Conservation (phyloP, 192 early-diverging fungal species). For the Spinellus fusiger region DNA sequence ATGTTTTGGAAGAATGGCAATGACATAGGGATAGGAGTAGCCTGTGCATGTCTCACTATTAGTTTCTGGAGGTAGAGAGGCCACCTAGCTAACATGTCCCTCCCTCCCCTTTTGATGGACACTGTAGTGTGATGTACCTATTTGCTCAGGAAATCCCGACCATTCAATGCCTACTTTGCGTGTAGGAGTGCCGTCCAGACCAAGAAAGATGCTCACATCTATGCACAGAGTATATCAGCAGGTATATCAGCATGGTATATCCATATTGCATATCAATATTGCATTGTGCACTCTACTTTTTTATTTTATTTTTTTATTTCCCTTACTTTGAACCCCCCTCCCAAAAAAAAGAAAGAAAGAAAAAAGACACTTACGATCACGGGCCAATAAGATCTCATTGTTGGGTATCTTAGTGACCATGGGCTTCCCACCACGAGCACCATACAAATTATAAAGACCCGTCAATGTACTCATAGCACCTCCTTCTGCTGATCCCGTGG, state of each 20-base stretch:
- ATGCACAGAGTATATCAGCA: no score
- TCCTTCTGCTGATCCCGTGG: slow-evolving; percentile 31
- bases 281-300: slow-evolving; percentile 10
- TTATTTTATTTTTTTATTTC: no score
- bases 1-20: slow-evolving; percentile 58
- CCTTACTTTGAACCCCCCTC: no score
- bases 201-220: slow-evolving; percentile 57
- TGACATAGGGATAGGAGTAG: slow-evolving; percentile 65
- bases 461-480: slow-evolving; percentile 41
- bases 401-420: slow-evolving; percentile 58
- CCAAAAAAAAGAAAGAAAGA: no score
- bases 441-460: slow-evolving; percentile 44
- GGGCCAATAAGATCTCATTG: slow-evolving; percentile 56
- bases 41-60: slow-evolving; percentile 28
- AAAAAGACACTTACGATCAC: slow-evolving; percentile 45
- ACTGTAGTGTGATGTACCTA: no score
- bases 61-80: no score
- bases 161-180: slow-evolving; percentile 57
- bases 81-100: no score
- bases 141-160: slow-evolving; percentile 53
- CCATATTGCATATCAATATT: background rate
- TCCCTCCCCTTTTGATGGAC: no score
- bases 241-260: background rate
- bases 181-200: slow-evolving; percentile 47
- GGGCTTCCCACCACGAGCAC: slow-evolving; percentile 45